Conservation (phyloP, 2,329 filamentous ascomycete species). For the Bipolaris victoriae region DNA sequence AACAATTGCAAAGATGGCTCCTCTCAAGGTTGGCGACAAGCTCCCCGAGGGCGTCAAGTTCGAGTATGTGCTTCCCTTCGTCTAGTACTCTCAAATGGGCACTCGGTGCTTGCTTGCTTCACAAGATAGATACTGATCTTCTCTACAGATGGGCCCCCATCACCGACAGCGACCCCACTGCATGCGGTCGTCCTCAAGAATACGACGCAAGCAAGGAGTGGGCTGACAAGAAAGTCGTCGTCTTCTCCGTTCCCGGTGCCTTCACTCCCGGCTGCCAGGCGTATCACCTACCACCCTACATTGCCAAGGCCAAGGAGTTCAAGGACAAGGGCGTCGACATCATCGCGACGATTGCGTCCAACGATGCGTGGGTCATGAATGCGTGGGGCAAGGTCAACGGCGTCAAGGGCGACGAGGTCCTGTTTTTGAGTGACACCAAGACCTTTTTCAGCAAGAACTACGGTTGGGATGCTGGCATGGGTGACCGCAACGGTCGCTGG, state of each 20-base stretch:
- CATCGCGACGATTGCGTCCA: constrained; percentile 80
- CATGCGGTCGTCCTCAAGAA: constrained; percentile 77
- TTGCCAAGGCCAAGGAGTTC: constrained; percentile 74
- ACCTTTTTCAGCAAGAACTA: constrained; percentile 77
- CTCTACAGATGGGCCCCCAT: constrained; percentile 74
- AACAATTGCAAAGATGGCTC: constrained; percentile 58
- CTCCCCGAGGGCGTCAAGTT: constrained; percentile 85
- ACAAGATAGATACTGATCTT: constrained; percentile 1
- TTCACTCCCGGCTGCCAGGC: constrained; percentile 89
- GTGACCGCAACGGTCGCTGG: constrained; percentile 77
- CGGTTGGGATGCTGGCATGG: constrained; percentile 72
- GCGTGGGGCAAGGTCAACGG: constrained; percentile 90
- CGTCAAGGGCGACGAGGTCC: constrained; percentile 72
- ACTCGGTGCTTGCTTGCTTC: no score
- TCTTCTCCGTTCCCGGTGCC: constrained; percentile 73
- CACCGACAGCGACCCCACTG: constrained; percentile 71
- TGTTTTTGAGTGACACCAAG: constrained; percentile 78
- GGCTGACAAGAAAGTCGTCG: constrained; percentile 72
- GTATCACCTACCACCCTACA: constrained; percentile 80
- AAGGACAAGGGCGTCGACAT: constrained; percentile 81
- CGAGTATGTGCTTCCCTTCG: constrained; percentile 58
- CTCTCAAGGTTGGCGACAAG: constrained; percentile 78
- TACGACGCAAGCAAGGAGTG: constrained; percentile 82
- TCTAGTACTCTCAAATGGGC: background rate
- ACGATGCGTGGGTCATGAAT: constrained; percentile 86